phyloP scores from a whole-genome alignment of 202 grass and related monocot species.

The Zoysia matrella region DNA sequence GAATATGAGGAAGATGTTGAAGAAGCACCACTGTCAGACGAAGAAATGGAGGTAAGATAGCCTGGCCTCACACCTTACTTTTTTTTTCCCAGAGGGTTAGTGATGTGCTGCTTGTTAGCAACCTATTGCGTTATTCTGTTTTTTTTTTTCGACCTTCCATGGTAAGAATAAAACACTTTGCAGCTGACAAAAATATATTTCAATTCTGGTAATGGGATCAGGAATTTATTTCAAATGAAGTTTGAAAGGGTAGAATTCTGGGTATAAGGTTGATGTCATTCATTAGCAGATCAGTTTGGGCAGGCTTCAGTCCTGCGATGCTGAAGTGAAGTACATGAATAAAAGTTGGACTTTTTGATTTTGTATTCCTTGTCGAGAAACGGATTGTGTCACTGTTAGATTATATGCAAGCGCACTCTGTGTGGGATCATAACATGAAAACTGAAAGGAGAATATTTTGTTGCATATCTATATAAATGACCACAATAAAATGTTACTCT shows the following conservation, averaged over 20 bases:
- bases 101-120: background rate
- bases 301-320: background rate
- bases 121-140: background rate
- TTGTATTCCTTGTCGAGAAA: background rate
- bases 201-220: background rate
- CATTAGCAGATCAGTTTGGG: background rate
- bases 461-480: background rate
- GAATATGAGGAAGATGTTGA: constrained; percentile 84
- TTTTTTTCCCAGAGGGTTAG: background rate
- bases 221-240: background rate
- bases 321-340: background rate
- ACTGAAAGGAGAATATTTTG: background rate
- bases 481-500: background rate
- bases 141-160: too few relatives aligned
- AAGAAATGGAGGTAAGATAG: constrained; percentile 62
- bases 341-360: background rate
- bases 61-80: constrained; percentile 10
- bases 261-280: background rate
- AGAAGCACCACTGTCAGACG: constrained; percentile 68
- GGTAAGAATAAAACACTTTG: background rate
- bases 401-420: too few relatives aligned
- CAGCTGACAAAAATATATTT: background rate
- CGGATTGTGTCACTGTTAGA: background rate
- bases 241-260: constrained; percentile 4
- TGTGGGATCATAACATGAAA: background rate